Evolutionary conservation across 2,329 filamentous ascomycete genomes (phyloP).

Genomic region (Raffaelea deltoideospora): DNA sequence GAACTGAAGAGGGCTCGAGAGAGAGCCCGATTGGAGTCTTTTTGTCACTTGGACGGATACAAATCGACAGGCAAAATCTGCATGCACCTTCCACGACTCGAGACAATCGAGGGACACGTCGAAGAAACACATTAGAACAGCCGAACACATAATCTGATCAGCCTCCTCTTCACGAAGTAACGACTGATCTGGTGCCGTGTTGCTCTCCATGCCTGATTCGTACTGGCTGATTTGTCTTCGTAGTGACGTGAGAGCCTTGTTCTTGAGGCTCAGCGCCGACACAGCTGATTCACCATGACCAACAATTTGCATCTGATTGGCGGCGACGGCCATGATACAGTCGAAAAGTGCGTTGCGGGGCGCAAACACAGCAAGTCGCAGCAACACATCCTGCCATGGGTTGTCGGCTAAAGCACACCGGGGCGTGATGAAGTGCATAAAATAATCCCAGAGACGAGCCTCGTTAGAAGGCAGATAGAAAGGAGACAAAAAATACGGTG

Average conservation of each 20-base stretch:
- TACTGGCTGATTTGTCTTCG: neutral
- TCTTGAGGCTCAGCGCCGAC: neutral
- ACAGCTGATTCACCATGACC: slow-evolving; percentile 1
- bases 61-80: neutral
- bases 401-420: neutral
- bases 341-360: slow-evolving; percentile 9
- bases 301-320: slow-evolving; percentile 10
- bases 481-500: no score
- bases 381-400: neutral
- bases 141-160: slow-evolving; percentile 3
- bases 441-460: neutral
- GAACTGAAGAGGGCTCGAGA: slow-evolving; percentile 8
- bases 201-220: neutral
- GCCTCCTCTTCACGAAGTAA: neutral
- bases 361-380: neutral
- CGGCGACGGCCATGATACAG: slow-evolving; percentile 14
- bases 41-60: neutral
- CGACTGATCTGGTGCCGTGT: neutral
- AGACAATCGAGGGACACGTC: slow-evolving; percentile 3
- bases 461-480: neutral
- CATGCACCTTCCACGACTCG: slow-evolving; percentile 1
- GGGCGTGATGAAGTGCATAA: neutral
- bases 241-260: neutral
- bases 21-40: no score
- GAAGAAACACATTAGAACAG: slow-evolving; percentile 4